Evolutionary conservation across 163 green algal species (phyloP).

Genomic region (Smithsoniella earleae): DNA sequence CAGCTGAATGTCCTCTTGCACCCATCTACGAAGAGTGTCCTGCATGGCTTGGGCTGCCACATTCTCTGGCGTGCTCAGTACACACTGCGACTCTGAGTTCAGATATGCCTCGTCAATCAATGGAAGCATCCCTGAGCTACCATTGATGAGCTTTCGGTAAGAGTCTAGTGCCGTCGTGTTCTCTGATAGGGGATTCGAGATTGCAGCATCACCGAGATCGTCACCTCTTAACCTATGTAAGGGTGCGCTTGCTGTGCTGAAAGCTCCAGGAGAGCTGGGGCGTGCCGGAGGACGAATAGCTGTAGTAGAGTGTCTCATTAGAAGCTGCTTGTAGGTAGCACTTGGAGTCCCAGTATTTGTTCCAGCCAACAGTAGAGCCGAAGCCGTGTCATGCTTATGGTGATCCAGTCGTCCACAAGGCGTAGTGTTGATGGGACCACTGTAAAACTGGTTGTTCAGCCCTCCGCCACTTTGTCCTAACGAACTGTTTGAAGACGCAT

Average conservation of each 20-base stretch:
- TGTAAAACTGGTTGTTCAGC: not conserved
- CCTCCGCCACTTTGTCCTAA: not conserved
- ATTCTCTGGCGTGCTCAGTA: not conserved
- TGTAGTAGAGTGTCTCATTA: not conserved
- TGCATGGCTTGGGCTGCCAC: not conserved
- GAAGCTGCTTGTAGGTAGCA: not conserved
- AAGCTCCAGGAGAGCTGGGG: constrained; percentile 10
- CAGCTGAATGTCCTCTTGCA: constrained; percentile 7
- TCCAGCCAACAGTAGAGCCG: not conserved
- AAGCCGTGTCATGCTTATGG: not conserved
- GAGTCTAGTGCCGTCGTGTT: not conserved
- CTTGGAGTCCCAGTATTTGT: too few relatives aligned
- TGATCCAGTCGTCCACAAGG: not conserved
- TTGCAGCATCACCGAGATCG: not conserved
- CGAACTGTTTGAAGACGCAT: not conserved
- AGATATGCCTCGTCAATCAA: constrained; percentile 9
- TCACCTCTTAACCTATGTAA: not conserved
- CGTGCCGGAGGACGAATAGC: not conserved
- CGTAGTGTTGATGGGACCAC: not conserved
- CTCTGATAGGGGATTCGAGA: constrained; percentile 2
- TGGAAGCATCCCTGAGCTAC: not conserved
- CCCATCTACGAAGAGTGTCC: constrained; percentile 8
- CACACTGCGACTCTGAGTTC: not conserved
- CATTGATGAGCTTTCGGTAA: not conserved
- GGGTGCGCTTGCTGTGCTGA: not conserved